Base-by-base conservation (phyloP, 2,329 filamentous ascomycete species). In the Botrytis cinerea region DNA sequence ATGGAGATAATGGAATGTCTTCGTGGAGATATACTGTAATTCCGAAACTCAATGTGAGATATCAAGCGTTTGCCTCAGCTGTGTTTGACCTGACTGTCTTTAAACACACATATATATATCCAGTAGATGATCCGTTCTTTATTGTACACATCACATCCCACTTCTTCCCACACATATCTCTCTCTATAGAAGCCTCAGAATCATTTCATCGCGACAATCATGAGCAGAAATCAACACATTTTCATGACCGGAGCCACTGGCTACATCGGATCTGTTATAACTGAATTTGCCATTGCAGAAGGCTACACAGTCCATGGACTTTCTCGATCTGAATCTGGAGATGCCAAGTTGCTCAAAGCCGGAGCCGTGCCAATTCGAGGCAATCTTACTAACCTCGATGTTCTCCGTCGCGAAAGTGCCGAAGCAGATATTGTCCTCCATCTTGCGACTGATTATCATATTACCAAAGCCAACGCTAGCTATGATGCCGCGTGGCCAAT, bases 401-500 rank as follows among this genome's bases (percentile, higher is more conserved):
- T 84, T 3, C 80, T 87, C 7, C 80, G 79, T 2, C 45, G 74
- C 22, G 82, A 85, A 75, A 81, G 81, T 64, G 75, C 80, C n/a
- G 73, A 78, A 16, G 83, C 84, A 9, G 84, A 86, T 72, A 77
- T 81, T n/a, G 82, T 86, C 10, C 77, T 86, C 7, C 83, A 84
- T 74, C 80, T 86, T 9, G 85, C 83, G 6, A 79, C 81, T 70
- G 76, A 82, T 28, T 70, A 59, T 7, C 80, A 82, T 67, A 75
- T 80, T 61, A 78, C 77, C 54, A 76, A 77, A 8, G 20, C 22
- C 18, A 12, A 18, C 62, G 38, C n/a, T 5, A 71, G 76, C 51
- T 81, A 81, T 70, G 76, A 78, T 4, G 72, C 77, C 10, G 77
- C 80, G 2, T 72, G 81, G 14, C 51, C 73, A 48, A 79, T 79